Percentiles rank a stretch among this genome's conserved stretches.
phyloP scores from a whole-genome alignment of 148 eudicot species.

The Vaccinium myrtillus region DNA sequence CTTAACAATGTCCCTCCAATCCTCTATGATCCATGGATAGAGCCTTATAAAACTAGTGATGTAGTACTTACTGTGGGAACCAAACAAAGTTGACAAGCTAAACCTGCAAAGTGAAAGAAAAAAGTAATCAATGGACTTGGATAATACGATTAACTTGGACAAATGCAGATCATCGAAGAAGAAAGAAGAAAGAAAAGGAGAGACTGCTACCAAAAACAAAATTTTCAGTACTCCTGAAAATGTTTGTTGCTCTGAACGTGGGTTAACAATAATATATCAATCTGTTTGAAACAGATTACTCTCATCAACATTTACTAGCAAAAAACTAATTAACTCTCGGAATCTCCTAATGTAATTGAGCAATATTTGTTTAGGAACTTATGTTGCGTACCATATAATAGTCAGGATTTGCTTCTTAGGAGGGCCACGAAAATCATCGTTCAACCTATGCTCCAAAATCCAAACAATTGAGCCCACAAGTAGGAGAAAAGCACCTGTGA shows the following conservation, averaged over 20 bases:
- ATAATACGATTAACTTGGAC: background rate
- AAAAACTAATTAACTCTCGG: background rate
- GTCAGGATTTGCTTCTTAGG: slow-evolving; percentile 40
- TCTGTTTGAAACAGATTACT: background rate
- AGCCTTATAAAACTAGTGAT: background rate
- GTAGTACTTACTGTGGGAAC: slow-evolving; percentile 62
- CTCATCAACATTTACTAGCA: background rate
- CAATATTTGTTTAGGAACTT: slow-evolving; percentile 10
- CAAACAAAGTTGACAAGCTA: slow-evolving; percentile 74
- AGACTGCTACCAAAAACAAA: too few species aligned
- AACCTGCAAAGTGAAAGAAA: slow-evolving; percentile 59
- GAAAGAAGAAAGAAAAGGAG: too few species aligned
- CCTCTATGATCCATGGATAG: background rate
- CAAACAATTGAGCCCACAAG: slow-evolving; percentile 52
- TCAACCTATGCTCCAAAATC: slow-evolving; percentile 64
- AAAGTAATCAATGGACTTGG: background rate
- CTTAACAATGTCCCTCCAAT: background rate
- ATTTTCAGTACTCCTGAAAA: too few species aligned
- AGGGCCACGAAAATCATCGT: slow-evolving; percentile 77
- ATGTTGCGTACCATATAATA: slow-evolving; percentile 23
- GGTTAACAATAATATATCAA: background rate
- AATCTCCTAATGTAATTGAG: background rate
- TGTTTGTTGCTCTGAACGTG: background rate
- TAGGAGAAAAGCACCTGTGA: slow-evolving; percentile 44
- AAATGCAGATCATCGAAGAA: background rate